Conservation (phyloP, 257 asterid species). For the Rhazya stricta region DNA sequence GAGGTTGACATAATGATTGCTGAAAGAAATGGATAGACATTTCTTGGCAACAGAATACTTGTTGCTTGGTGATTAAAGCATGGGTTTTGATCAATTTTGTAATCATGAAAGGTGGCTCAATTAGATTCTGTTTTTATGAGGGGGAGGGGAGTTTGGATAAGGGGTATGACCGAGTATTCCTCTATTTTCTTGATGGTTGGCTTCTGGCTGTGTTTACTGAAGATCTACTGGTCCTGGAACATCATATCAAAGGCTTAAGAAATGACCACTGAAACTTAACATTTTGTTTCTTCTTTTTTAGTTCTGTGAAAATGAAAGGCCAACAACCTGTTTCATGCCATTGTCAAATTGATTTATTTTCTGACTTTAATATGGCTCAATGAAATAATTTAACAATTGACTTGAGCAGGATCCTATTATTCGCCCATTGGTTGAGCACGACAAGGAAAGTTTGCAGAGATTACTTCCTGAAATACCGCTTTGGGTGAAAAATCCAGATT, state of each 20-base stretch:
- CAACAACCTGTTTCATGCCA: not conserved
- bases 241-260: not conserved
- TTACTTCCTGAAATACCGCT: constrained; percentile 84
- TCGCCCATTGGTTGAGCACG: constrained; percentile 80
- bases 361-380: not conserved
- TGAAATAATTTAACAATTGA: constrained; percentile 10
- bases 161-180: not conserved
- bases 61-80: not conserved
- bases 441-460: constrained; percentile 50
- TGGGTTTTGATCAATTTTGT: not conserved
- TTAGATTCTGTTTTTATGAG: not conserved
- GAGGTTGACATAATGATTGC: not conserved
- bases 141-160: not conserved
- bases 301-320: not conserved
- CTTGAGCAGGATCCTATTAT: constrained; percentile 73
- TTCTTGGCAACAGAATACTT: not conserved
- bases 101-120: not conserved
- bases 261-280: not conserved
- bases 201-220: not conserved
- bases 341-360: constrained; percentile 1
- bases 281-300: not conserved
- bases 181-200: not conserved
- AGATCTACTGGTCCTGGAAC: not conserved
- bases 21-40: not conserved
- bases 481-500: constrained; percentile 95